These are phyloP conservation scores for Epichloe typhina DNA, from an alignment of 2,329 filamentous ascomycete genomes.

Conservation along the genomic window DNA sequence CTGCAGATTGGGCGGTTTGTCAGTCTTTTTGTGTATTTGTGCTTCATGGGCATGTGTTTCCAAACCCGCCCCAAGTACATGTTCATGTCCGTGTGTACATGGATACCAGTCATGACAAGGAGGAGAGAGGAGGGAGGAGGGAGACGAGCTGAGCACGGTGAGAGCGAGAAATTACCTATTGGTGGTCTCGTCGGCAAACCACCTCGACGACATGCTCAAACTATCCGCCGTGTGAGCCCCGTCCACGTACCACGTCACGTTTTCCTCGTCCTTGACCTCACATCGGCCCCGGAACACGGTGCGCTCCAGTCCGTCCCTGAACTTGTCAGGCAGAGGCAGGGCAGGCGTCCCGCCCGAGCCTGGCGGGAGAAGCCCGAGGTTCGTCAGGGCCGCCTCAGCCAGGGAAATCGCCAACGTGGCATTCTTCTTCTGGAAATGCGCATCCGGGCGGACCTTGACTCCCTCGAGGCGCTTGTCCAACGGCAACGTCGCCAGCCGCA, in stretches of 20 bases:
- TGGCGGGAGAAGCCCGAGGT: slow-evolving; percentile 25
- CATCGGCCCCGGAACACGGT: slow-evolving; percentile 74
- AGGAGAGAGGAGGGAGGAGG: neutral
- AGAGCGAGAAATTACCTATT: slow-evolving; percentile 13
- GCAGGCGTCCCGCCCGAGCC: slow-evolving; percentile 8
- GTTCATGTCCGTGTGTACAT: neutral
- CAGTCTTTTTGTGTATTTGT: neutral
- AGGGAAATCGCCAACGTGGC: slow-evolving; percentile 39
- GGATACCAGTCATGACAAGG: neutral
- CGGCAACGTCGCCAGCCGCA: slow-evolving; percentile 31
- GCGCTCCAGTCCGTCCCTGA: slow-evolving; percentile 59
- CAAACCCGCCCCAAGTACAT: no score
- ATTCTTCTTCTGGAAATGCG: slow-evolving; percentile 46
- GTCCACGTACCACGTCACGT: slow-evolving; percentile 74
- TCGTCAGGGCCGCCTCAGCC: slow-evolving; percentile 34
- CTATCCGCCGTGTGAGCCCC: slow-evolving; percentile 90
- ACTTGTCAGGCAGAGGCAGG: slow-evolving; percentile 42
- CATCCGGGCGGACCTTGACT: slow-evolving; percentile 38
- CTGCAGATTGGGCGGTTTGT: slow-evolving; percentile 9
- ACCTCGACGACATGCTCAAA: slow-evolving; percentile 65
- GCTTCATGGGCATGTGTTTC: no score
- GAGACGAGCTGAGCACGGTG: neutral
- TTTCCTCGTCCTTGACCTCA: slow-evolving; percentile 40
- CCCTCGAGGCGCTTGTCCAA: slow-evolving; percentile 31
- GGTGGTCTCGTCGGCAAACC: slow-evolving; percentile 54